Percentiles rank a stretch among this genome's conserved stretches.
phyloP scores from a whole-genome alignment of 169 alveolate species.

The Plasmodium vivax region DNA sequence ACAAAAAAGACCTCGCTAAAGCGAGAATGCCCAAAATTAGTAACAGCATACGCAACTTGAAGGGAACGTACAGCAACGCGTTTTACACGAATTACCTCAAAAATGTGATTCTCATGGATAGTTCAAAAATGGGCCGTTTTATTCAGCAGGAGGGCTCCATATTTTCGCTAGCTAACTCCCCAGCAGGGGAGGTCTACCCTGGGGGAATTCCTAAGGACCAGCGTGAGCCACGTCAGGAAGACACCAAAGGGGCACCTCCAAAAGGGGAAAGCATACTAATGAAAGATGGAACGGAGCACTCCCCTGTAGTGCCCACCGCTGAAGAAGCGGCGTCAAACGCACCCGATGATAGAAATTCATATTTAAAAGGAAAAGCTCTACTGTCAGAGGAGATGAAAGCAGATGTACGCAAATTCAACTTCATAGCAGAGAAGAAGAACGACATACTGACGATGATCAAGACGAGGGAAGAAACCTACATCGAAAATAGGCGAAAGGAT shows the following conservation, averaged over 20 bases:
- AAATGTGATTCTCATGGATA: conserved; percentile 55
- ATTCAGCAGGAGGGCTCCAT: not conserved
- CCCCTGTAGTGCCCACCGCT: not conserved
- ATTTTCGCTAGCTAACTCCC: not conserved
- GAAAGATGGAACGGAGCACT: not conserved
- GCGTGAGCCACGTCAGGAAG: not conserved
- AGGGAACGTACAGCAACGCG: conserved; percentile 28
- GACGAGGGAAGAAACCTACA: conserved; percentile 38
- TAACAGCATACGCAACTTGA: conserved; percentile 32
- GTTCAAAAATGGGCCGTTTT: not conserved
- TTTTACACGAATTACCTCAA: conserved; percentile 56
- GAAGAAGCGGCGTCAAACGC: not conserved
- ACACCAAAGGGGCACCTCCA: not conserved
- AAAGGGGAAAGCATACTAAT: not conserved
- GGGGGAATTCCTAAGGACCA: not conserved
- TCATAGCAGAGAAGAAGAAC: not conserved
- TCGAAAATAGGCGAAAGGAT: not conserved
- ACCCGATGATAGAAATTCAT: not conserved
- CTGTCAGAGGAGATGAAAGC: not conserved
- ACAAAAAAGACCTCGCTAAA: not conserved
- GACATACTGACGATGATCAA: conserved; percentile 13
- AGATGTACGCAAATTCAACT: not conserved
- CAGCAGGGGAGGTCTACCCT: not conserved
- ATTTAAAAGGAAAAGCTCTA: not conserved
- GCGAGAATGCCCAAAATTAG: conserved; percentile 11